Evolutionary conservation across 75 land plant genomes (phyloP).

Genomic region (Cupressus sempervirens): DNA sequence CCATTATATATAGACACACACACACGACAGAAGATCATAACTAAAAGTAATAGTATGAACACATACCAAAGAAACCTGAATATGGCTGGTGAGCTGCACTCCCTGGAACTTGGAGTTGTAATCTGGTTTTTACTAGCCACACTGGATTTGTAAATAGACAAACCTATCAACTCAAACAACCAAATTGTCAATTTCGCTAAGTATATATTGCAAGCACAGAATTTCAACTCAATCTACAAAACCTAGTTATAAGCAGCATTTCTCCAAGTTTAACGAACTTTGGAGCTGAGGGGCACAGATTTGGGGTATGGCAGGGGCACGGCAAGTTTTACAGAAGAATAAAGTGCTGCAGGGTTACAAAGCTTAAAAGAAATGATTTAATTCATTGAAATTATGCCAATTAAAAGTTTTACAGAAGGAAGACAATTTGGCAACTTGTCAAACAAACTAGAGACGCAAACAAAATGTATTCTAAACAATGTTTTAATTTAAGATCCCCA

Average conservation of each 20-base stretch:
- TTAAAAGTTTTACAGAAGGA: too few species aligned
- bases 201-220: not conserved
- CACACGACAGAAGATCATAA: not conserved
- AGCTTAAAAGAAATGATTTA: too few species aligned
- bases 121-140: constrained; percentile 95
- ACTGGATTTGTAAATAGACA: constrained; percentile 85
- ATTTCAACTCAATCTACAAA: not conserved
- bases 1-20: not conserved
- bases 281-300: too few species aligned
- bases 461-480: too few species aligned
- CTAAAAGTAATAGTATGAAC: not conserved
- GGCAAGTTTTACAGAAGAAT: too few species aligned
- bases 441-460: too few species aligned
- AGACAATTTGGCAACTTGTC: too few species aligned
- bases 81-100: constrained; percentile 53
- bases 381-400: too few species aligned
- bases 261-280: too few species aligned
- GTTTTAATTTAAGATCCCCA: too few species aligned
- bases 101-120: constrained; percentile 88
- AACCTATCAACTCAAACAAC: constrained; percentile 45
- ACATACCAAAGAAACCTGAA: constrained; percentile 71
- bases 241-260: not conserved
- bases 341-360: too few species aligned
- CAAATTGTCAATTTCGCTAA: constrained; percentile 3
- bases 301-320: too few species aligned